These are phyloP conservation scores for Ilyonectria destructans DNA, from an alignment of 2,329 filamentous ascomycete species.

Conservation along the genomic window DNA sequence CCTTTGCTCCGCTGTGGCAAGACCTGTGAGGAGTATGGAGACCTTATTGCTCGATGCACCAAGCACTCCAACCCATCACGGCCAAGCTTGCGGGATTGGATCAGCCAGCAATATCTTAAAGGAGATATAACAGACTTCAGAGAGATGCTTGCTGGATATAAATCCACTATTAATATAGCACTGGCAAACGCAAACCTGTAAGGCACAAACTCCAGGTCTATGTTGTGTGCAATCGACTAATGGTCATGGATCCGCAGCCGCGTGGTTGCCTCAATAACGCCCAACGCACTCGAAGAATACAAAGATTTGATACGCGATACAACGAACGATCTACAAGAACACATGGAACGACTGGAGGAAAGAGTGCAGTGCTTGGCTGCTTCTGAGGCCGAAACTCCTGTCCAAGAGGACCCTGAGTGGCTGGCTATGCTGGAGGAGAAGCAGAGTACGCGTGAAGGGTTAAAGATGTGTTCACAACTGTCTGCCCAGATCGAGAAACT, in stretches of 20 bases:
- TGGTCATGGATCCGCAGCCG: not conserved
- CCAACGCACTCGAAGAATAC: constrained; percentile 29
- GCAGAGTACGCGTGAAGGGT: constrained; percentile 42
- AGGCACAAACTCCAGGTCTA: not conserved
- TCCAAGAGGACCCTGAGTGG: constrained; percentile 36
- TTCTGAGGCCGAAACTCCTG: constrained; percentile 22
- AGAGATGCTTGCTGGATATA: constrained; percentile 59
- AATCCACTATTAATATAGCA: constrained; percentile 48
- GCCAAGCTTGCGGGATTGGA: constrained; percentile 63
- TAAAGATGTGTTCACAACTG: constrained; percentile 44
- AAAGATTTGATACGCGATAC: constrained; percentile 36
- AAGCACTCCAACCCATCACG: constrained; percentile 53
- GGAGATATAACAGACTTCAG: constrained; percentile 61
- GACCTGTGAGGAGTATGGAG: constrained; percentile 60
- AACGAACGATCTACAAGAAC: constrained; percentile 32
- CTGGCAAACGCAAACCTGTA: constrained; percentile 43
- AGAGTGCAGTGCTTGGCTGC: constrained; percentile 29
- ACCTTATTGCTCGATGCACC: constrained; percentile 55
- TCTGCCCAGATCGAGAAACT: constrained; percentile 41
- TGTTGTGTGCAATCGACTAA: not conserved
- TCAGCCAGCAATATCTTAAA: constrained; percentile 60
- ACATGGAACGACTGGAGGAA: constrained; percentile 32
- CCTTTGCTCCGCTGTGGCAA: constrained; percentile 61
- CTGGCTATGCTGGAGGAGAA: constrained; percentile 45
- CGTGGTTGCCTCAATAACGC: constrained; percentile 23